Evolutionary conservation across 371 early-diverging fungal genomes (phyloP).

Genomic region (Rhizomucor pusillus): DNA sequence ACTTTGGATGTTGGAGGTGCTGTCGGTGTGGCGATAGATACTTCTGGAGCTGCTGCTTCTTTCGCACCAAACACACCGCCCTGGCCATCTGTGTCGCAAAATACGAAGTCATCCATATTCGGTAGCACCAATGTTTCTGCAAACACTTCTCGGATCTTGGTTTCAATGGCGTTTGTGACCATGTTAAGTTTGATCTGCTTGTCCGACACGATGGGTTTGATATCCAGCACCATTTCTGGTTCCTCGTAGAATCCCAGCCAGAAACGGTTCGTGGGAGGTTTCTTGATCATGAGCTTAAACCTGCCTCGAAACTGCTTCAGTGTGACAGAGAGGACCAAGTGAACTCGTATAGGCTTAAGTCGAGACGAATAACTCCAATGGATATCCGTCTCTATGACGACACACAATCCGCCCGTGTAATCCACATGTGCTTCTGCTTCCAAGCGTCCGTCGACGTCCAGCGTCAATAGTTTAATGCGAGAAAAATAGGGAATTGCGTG

Average conservation of each 20-base stretch:
- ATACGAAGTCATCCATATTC: conserved; percentile 87
- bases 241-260: conserved; percentile 87
- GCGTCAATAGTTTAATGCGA: conserved; percentile 66
- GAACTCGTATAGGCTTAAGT: conserved; percentile 70
- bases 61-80: conserved; percentile 64
- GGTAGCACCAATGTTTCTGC: conserved; percentile 81
- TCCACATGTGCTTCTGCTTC: conserved; percentile 69
- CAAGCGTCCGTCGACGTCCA: conserved; percentile 70
- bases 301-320: conserved; percentile 68
- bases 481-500: conserved; percentile 79
- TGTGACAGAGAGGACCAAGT: conserved; percentile 73
- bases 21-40: not conserved
- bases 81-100: conserved; percentile 61
- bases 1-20: not conserved
- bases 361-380: conserved; percentile 39
- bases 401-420: conserved; percentile 72
- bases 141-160: conserved; percentile 79
- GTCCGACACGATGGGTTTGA: conserved; percentile 83
- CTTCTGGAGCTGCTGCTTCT: conserved; percentile 6
- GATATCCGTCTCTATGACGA: conserved; percentile 67
- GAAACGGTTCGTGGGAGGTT: conserved; percentile 81
- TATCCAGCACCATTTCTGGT: conserved; percentile 73
- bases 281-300: conserved; percentile 74
- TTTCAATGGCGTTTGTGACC: conserved; percentile 80
- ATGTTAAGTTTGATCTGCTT: conserved; percentile 74